Conservation (phyloP, 1,284 basidiomycete genomes). For the Heterobasidion occidentale region DNA sequence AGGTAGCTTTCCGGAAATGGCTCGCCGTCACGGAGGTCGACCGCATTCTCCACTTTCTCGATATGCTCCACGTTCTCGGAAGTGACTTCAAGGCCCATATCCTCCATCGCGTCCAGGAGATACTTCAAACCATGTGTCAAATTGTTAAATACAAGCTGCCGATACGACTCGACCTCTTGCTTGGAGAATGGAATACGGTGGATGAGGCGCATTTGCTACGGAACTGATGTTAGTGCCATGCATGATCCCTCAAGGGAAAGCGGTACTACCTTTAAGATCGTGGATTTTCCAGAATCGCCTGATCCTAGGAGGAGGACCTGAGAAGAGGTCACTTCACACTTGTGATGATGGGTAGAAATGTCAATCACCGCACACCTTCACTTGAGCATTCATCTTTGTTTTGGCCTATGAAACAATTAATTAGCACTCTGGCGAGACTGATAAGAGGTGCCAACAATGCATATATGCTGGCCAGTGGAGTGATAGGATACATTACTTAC, state of each 20-base stretch:
- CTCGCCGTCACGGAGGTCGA: conserved; percentile 74
- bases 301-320: conserved; percentile 87
- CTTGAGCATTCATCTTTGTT: conserved; percentile 60
- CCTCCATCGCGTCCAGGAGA: conserved; percentile 84
- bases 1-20: conserved; percentile 63
- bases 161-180: conserved; percentile 73
- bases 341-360: not conserved
- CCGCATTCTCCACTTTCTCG: conserved; percentile 59
- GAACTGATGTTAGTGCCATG: not conserved
- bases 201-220: conserved; percentile 83
- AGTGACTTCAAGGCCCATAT: conserved; percentile 71
- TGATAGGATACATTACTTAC: conserved; percentile 26
- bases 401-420: conserved; percentile 40
- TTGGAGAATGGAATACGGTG: conserved; percentile 71
- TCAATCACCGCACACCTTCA: conserved; percentile 50
- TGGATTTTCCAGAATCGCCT: conserved; percentile 92
- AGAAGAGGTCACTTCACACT: conserved; percentile 7
- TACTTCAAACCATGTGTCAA: conserved; percentile 79
- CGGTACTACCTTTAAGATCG: conserved; percentile 75
- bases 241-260: not conserved
- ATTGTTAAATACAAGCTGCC: conserved; percentile 90
- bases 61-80: conserved; percentile 49
- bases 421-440: not conserved
- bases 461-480: conserved; percentile 7
- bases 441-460: not conserved